Base-by-base conservation (phyloP, 768 basidiomycete species). In the Sarcodon aspratus region DNA sequence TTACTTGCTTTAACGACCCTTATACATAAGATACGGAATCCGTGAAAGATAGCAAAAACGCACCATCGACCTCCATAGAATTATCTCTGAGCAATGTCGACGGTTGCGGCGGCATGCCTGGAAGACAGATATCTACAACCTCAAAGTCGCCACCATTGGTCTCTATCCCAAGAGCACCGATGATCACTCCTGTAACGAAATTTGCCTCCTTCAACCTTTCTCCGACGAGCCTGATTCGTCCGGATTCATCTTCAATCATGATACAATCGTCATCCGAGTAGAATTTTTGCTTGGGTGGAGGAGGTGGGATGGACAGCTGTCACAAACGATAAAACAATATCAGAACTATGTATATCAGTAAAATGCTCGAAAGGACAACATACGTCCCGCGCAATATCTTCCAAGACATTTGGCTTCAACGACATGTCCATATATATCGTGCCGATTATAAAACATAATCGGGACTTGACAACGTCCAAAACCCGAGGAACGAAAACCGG, bases 371-470 rank as follows among this genome's bases (percentile, higher is more conserved):
- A 32, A 43, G 33, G 21, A 36, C 48, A 17, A 72, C 89, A 56
- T 59, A 97, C 96, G 57, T 99, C 93, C 62, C 88, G 76, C 18
- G 84, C 91, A 54, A 98, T 78, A 54, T 99, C 96, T 57, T 92
- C 86, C 53, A 99, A 74, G n/a, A 99, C 88, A 59, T 97, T 98
- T 0, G 95, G 95, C 60, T 99, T 99, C 46, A 98, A 72, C 8
- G 93, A 90, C 96, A 99, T 99, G 52, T 99, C 93, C 81, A 98
- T 85, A 63, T 97, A 99, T 6, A 97, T 82, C 0, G 96, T 99
- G 3, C 96, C 96, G 48, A 96, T 70, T 52, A 98, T 76, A 63
- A 85, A 97, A 64, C 92, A 96, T 48, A 95, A 69, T 57, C 85
- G 71, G 1, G 85, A 84, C 56, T 90, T 87, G 43, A 80, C 69